Evolutionary conservation across 2,329 filamentous ascomycete species (phyloP).

Genomic region (Keithomyces neogunnii): DNA sequence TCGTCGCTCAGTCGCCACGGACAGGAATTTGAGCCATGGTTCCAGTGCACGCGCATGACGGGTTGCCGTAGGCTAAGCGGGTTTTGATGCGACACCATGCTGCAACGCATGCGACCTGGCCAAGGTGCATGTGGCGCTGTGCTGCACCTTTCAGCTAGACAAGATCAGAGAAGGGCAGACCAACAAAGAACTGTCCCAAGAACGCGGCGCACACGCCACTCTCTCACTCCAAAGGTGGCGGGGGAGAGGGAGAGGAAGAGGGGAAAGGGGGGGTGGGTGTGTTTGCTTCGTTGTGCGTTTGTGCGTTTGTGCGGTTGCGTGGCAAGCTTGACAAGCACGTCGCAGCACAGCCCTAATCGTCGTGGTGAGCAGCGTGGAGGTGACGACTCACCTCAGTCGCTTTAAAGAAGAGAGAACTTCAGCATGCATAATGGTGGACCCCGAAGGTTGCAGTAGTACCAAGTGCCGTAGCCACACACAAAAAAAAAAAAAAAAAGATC

Average conservation of each 20-base stretch:
- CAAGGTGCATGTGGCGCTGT: conserved; percentile 3
- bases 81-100: background rate
- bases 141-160: conserved; percentile 8
- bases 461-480: background rate
- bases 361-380: background rate
- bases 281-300: background rate
- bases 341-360: conserved; percentile 3
- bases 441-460: conserved; percentile 5
- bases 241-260: background rate
- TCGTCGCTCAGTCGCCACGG: no score
- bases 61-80: background rate
- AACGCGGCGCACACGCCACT: background rate
- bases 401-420: background rate
- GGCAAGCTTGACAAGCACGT: conserved; percentile 3
- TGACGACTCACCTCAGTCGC: no score
- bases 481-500: background rate
- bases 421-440: background rate
- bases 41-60: no score
- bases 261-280: background rate
- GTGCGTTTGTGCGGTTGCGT: no score
- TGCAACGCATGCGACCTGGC: background rate
- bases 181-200: no score
- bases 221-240: no score
- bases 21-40: no score
- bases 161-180: background rate